Conservation (phyloP, 2,329 filamentous ascomycete genomes). For the Juglanconis oblonga region DNA sequence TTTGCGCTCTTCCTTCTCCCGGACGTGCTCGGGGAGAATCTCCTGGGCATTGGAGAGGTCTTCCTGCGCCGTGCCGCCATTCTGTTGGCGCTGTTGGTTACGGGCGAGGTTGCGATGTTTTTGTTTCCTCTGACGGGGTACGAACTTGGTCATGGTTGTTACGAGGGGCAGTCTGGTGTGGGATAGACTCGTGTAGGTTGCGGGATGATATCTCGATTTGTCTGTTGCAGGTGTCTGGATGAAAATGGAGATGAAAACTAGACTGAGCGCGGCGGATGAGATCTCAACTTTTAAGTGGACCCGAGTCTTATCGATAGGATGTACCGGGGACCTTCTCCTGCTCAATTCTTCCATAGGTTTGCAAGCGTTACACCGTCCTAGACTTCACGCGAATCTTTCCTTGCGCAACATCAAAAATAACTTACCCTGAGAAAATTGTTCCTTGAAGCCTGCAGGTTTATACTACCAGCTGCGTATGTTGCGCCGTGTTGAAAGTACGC, state of each 20-base stretch:
- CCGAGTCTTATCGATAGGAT: not conserved
- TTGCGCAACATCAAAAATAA: too few species aligned
- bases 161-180: not conserved
- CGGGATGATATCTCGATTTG: not conserved
- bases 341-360: too few species aligned
- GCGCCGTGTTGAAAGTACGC: too few species aligned
- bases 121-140: slow-evolving; percentile 65
- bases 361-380: too few species aligned
- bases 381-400: too few species aligned
- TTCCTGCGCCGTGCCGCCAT: slow-evolving; percentile 30
- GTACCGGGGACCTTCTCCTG: not conserved
- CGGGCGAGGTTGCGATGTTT: slow-evolving; percentile 69
- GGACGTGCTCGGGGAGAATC: slow-evolving; percentile 45
- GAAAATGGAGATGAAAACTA: not conserved
- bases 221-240: not conserved
- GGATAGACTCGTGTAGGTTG: not conserved
- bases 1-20: slow-evolving; percentile 52
- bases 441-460: too few species aligned
- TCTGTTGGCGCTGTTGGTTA: slow-evolving; percentile 45
- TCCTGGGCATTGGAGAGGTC: slow-evolving; percentile 55
- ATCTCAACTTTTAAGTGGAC: not conserved
- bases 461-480: too few species aligned
- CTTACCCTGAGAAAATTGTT: too few species aligned
- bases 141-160: slow-evolving; percentile 52
- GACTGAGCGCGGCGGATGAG: not conserved